These are phyloP conservation scores for Puya raimondii DNA, from an alignment of 176 grass and related monocot genomes.

Conservation along the genomic window DNA sequence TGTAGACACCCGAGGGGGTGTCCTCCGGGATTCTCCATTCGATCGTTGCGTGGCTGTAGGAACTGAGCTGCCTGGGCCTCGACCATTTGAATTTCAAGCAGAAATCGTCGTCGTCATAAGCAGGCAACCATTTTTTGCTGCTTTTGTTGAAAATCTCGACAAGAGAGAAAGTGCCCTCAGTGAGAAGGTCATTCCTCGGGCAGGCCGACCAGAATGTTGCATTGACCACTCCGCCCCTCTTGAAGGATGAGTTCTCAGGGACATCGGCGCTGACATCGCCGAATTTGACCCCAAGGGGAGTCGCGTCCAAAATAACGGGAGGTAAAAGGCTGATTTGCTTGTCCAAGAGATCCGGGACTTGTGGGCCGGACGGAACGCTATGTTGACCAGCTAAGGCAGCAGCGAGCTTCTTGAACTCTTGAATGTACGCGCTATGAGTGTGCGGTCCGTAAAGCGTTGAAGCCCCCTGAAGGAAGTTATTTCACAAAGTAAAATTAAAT, in stretches of 20 bases:
- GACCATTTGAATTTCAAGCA: slow-evolving; percentile 83
- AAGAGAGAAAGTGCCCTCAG: slow-evolving; percentile 59
- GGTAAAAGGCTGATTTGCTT: slow-evolving; percentile 82
- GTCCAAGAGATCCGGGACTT: slow-evolving; percentile 71
- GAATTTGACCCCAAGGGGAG: slow-evolving; percentile 53
- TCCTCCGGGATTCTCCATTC: slow-evolving; percentile 81
- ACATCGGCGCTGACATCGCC: slow-evolving; percentile 66
- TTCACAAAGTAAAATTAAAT: slow-evolving; percentile 12
- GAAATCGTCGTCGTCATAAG: slow-evolving; percentile 87
- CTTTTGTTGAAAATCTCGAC: slow-evolving; percentile 53
- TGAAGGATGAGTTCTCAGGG: slow-evolving; percentile 57
- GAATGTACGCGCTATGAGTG: slow-evolving; percentile 90
- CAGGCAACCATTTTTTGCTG: slow-evolving; percentile 44
- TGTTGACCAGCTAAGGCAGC: slow-evolving; percentile 50
- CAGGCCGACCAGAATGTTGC: slow-evolving; percentile 90
- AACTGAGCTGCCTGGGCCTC: slow-evolving; percentile 52
- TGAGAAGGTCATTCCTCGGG: slow-evolving; percentile 86
- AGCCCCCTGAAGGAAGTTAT: slow-evolving; percentile 46
- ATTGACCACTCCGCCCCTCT: slow-evolving; percentile 46
- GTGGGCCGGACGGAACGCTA: slow-evolving; percentile 32
- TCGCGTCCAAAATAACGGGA: slow-evolving; percentile 57
- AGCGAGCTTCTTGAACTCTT: slow-evolving; percentile 90
- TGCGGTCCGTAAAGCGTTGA: slow-evolving; percentile 90
- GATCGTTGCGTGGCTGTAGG: slow-evolving; percentile 60
- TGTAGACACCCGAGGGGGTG: slow-evolving; percentile 52